Evolutionary conservation across 2,329 filamentous ascomycete species (phyloP).

Genomic region (Trichoderma sp.): DNA sequence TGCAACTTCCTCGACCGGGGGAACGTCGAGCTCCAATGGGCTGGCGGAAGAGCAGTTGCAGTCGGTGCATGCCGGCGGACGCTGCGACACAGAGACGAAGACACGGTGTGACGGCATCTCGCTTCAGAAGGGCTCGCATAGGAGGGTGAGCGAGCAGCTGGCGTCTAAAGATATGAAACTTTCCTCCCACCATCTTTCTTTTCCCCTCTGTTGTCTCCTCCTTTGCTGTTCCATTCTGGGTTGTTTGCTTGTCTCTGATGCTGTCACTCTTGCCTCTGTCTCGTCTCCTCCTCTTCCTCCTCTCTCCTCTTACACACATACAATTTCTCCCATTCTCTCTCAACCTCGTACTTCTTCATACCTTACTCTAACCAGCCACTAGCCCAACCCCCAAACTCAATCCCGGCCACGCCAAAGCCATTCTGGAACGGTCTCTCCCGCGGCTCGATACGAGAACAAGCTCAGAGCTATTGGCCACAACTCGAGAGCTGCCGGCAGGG

Average conservation of each 20-base stretch:
- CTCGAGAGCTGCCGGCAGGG: not conserved
- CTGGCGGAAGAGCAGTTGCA: not conserved
- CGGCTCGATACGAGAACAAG: conserved; percentile 20
- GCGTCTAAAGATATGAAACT: not conserved
- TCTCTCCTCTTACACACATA: not conserved
- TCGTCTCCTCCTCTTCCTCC: not conserved
- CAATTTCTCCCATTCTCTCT: not conserved
- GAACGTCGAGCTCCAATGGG: not conserved
- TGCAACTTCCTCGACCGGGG: not conserved
- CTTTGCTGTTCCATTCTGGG: not conserved
- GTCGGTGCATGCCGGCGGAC: not conserved
- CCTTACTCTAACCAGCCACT: not conserved
- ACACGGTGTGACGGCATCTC: conserved; percentile 24
- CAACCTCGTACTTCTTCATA: not conserved
- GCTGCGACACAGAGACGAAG: conserved; percentile 11
- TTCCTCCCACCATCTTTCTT: not conserved
- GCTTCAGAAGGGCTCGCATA: conserved; percentile 16
- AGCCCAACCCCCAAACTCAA: not conserved
- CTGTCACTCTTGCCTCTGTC: too few species aligned
- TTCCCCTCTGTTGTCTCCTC: not conserved
- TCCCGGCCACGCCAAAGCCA: not conserved
- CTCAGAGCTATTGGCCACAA: conserved; percentile 16
- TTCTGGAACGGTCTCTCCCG: conserved; percentile 14
- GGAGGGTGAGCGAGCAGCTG: not conserved
- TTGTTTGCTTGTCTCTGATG: too few species aligned